Evolutionary conservation across 176 grass and related monocot species (phyloP), one percentile per base, ranked within the genome.

Genomic region (Hordeum marinum): DNA sequence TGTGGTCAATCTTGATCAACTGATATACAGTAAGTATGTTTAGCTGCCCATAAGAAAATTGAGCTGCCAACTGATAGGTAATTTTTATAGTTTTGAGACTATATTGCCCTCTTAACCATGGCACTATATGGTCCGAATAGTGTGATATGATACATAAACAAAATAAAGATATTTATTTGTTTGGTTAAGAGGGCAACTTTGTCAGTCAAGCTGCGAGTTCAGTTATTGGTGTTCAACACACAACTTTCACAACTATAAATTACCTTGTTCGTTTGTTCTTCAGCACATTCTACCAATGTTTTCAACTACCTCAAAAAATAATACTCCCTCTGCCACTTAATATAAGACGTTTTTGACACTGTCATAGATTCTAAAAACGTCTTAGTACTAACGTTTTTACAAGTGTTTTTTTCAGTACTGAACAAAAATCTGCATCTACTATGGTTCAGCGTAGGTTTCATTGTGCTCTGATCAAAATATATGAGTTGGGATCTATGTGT

Each of bases 21-120:
- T 67, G 34, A 89, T 84, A 42, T 73, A 9, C 13, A 11, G 20
- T 48, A 27, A 69, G 9, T 84, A 76, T 85, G 34, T 89, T 79
- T 59, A 74, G 46, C 60, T 76, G 21, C 32, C 65, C 52, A 70
- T 13, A 59, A 55, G 20, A 69, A 64, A 80, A 21, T 80, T 66
- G 36, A 63, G 8, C 23, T 64, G 54, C 7, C 3, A 75, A 67
- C 60, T 32, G 36, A 23, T 61, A 48, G 15, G 31, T 63, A 4
- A 63, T 15, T 24, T 29, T 29, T 61, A 27, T 43, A 83, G 25
- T 71, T 83, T 83, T 42, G 15, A 78, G 27, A 23, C 60, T n/a
- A n/a, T n/a, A n/a, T n/a, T n/a, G n/a, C n/a, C n/a, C n/a, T n/a
- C n/a, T 58, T 17, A 34, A 79, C 24, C 24, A 62, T 45, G 13